Base-by-base conservation (phyloP, 805 yeast species). In the Diddensiella caesifluorescens region DNA sequence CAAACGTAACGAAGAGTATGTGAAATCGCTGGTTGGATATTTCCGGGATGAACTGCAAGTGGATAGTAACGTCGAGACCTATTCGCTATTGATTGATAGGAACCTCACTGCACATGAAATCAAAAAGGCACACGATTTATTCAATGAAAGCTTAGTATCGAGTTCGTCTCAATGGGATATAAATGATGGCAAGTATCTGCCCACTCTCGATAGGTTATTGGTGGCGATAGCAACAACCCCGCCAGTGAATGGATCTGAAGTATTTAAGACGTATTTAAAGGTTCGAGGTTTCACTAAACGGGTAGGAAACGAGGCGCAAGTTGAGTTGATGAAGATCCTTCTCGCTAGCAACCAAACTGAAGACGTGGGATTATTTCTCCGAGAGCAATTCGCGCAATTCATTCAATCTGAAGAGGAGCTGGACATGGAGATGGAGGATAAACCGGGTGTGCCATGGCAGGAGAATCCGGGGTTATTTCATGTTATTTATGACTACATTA, bases 151-250 rank as follows among this genome's bases (percentile, higher is more conserved):
- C 36, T n/a, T 35, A 10, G 50, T 68, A 4, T 48, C 56, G 4
- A 52, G 63, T 21, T 75, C 73, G 26, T 63, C 68, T 4, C 65
- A 66, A 21, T 75, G 80, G 79, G 63, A 60, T 22, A 55, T 54
- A 33, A 22, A 12, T 51, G 51, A 35, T 57, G 58, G 44, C 4
- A 31, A 39, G 22, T 45, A 50, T 29, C 32, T 44, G 9, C 22
- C 35, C 3, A 48, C 52, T 4, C 52, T 67, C 18, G 57, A 54
- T 38, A 51, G 56, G 15, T 52, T 67, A 29, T 45, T 65, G 6
- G 51, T 51, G 2, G 52, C 57, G 2, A 35, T 65, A n/a, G 48
- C 45, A 2, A 41, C 46, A 3, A 47, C 60, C 0, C 56, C 57
- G 3, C 45, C 52, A 4, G 49, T 59, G 3, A 60, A 62, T 25